Evolutionary conservation across 305 asterid species (phyloP).

Genomic region (Withania somnifera): DNA sequence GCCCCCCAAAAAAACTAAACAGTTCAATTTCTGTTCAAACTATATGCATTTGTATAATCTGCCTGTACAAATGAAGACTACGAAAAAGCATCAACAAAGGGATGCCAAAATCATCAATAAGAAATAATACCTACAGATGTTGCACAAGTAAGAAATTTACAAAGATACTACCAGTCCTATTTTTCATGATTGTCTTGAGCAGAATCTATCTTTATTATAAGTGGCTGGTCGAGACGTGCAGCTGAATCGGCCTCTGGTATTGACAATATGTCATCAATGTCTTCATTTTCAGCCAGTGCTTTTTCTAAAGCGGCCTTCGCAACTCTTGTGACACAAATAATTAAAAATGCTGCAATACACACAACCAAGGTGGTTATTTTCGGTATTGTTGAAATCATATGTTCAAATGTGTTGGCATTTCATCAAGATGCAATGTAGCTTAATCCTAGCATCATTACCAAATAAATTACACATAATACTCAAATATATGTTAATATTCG

Average conservation of each 20-base stretch:
- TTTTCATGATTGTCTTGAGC: slow-evolving; percentile 20
- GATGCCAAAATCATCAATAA: neutral
- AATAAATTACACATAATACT: neutral
- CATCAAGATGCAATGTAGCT: neutral
- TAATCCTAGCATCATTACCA: neutral
- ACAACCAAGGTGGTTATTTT: neutral
- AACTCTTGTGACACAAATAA: slow-evolving; percentile 62
- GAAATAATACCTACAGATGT: neutral
- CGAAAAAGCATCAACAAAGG: slow-evolving; percentile 11
- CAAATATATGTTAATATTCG: neutral
- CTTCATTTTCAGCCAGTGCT: slow-evolving; percentile 82
- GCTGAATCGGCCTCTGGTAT: slow-evolving; percentile 10
- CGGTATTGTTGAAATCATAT: neutral
- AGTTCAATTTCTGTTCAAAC: slow-evolving; percentile 6
- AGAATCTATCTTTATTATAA: slow-evolving; percentile 20
- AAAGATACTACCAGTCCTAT: neutral
- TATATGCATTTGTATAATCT: slow-evolving; percentile 1
- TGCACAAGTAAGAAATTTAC: slow-evolving; percentile 12
- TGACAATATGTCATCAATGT: slow-evolving; percentile 21
- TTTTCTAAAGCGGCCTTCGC: slow-evolving; percentile 84
- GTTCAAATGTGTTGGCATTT: neutral
- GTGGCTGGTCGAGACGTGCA: slow-evolving; percentile 17
- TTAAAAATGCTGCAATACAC: slow-evolving; percentile 39
- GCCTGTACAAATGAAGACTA: slow-evolving; percentile 35
- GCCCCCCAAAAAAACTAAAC: neutral